Conservation (phyloP, 768 basidiomycete genomes). For the Mycena haematopus region DNA sequence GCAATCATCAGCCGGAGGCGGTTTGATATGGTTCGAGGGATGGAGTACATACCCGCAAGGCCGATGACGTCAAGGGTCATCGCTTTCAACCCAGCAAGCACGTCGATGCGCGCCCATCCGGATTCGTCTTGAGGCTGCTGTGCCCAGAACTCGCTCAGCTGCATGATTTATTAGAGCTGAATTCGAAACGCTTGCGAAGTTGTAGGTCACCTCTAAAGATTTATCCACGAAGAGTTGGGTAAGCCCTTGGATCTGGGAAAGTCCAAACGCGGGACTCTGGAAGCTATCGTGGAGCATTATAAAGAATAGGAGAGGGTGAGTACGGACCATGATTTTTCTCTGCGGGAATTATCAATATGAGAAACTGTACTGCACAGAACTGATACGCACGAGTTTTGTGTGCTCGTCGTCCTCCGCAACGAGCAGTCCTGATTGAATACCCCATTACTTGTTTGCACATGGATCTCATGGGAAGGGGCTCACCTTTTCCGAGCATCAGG, state of each 20-base stretch:
- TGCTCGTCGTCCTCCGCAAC: conserved; percentile 23
- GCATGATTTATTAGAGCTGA: neutral
- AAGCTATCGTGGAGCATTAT: neutral
- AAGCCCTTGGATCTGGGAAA: conserved; percentile 45
- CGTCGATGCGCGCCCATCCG: conserved; percentile 42
- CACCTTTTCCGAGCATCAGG: neutral
- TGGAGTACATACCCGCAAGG: conserved; percentile 40
- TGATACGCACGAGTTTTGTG: conserved; percentile 15
- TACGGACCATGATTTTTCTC: conserved; percentile 20
- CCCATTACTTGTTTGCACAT: neutral
- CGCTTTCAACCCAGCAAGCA: conserved; percentile 40
- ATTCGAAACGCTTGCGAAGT: neutral
- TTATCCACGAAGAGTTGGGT: conserved; percentile 45
- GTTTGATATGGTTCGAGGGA: conserved; percentile 36
- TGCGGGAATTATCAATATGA: neutral
- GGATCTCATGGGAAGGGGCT: neutral
- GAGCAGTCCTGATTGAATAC: conserved; percentile 9
- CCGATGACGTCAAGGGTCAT: conserved; percentile 44
- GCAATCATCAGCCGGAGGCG: neutral
- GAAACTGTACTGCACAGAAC: neutral
- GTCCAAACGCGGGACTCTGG: conserved; percentile 53
- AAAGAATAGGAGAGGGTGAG: neutral
- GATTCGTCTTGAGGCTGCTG: conserved; percentile 33
- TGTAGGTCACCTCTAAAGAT: conserved; percentile 35
- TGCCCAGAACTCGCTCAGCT: conserved; percentile 25